These are phyloP conservation scores for Echium plantagineum DNA, from an alignment of 257 asterid genomes.

Conservation along the genomic window DNA sequence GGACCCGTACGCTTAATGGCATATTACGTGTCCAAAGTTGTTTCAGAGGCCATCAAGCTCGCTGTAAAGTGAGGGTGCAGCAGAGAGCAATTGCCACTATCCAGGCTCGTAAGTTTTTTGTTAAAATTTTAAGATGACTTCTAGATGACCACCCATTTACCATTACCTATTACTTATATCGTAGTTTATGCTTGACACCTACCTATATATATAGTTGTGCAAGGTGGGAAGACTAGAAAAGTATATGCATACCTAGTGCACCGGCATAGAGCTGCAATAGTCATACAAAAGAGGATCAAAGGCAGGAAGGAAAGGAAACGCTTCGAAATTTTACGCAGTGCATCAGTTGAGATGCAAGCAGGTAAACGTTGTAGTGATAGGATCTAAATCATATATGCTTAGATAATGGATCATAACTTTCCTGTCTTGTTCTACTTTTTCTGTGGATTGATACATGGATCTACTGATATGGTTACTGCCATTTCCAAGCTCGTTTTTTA, in stretches of 20 bases:
- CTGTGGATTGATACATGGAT: too few relatives aligned
- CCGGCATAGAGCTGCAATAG: slow-evolving; percentile 67
- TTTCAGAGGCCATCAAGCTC: slow-evolving; percentile 96
- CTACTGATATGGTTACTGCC: too few relatives aligned
- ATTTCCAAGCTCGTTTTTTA: too few relatives aligned
- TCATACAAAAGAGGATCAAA: slow-evolving; percentile 66
- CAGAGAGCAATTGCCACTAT: slow-evolving; percentile 55
- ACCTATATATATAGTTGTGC: slow-evolving; percentile 49
- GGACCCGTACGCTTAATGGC: slow-evolving; percentile 89
- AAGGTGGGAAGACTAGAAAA: slow-evolving; percentile 73
- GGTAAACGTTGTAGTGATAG: slow-evolving; percentile 26
- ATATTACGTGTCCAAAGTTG: slow-evolving; percentile 91
- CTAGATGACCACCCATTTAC: not conserved
- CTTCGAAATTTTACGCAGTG: slow-evolving; percentile 30
- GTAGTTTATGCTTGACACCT: slow-evolving; percentile 11
- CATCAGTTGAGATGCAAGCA: slow-evolving; percentile 73
- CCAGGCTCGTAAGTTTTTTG: slow-evolving; percentile 58
- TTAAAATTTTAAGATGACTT: not conserved
- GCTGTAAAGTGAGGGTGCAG: slow-evolving; percentile 41
- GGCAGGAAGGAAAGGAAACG: slow-evolving; percentile 39
- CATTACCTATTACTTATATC: slow-evolving; percentile 2
- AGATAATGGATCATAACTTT: too few relatives aligned
- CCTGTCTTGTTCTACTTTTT: too few relatives aligned
- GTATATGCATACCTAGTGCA: slow-evolving; percentile 44
- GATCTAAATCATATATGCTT: too few relatives aligned